A percentile compares a stretch with the other conserved stretches of the same genome.
Conservation (phyloP, 495 filamentous ascomycete genomes). For the Lasiosphaeria miniovina region DNA sequence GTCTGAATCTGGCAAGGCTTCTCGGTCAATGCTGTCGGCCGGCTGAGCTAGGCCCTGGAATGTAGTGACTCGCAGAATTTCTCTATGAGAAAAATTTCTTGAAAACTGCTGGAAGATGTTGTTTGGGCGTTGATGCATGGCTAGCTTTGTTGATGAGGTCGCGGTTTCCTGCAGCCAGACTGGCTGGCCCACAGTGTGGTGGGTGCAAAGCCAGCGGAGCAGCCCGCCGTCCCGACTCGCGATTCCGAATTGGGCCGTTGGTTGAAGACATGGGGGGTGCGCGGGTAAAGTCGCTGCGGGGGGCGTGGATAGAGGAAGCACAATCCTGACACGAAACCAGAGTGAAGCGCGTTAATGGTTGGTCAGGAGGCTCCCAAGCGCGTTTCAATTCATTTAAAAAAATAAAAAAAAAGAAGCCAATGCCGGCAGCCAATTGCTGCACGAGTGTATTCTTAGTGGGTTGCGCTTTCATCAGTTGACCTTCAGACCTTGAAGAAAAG, state of each 20-base stretch:
- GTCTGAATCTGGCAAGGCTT: too few relatives aligned
- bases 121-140: slow-evolving; percentile 26
- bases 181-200: not conserved
- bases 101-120: slow-evolving; percentile 21
- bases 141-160: slow-evolving; percentile 20
- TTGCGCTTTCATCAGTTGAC: not conserved
- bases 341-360: slow-evolving; percentile 32
- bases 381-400: slow-evolving; percentile 36
- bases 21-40: too few relatives aligned
- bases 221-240: slow-evolving; percentile 23
- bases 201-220: slow-evolving; percentile 19
- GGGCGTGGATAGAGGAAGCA: not conserved
- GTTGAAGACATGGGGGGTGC: slow-evolving; percentile 8
- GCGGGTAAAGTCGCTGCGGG: slow-evolving; percentile 8
- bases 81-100: slow-evolving; percentile 13
- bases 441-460: slow-evolving; percentile 8
- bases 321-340: slow-evolving; percentile 30
- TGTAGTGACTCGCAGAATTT: slow-evolving; percentile 11
- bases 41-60: not conserved
- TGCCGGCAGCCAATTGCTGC: slow-evolving; percentile 20
- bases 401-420: slow-evolving; percentile 31
- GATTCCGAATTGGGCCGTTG: slow-evolving; percentile 14
- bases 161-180: slow-evolving; percentile 8
- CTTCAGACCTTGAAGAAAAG: not conserved
- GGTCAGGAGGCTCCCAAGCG: slow-evolving; percentile 26